Conservation (phyloP, 352 stramenopile genomes). For the Phytophthora sp. region DNA sequence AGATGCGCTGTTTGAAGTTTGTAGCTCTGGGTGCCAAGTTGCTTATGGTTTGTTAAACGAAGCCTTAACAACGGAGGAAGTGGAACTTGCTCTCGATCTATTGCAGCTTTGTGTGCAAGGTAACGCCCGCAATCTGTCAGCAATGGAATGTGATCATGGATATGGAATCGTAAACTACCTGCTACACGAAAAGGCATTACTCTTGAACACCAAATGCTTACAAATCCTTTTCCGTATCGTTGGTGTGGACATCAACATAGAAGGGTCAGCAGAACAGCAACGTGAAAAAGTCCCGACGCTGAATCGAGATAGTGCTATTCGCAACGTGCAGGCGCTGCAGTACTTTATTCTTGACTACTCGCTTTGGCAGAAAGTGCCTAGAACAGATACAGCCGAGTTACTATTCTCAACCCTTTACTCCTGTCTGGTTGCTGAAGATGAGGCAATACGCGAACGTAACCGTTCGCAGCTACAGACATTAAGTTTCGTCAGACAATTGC, state of each 20-base stretch:
- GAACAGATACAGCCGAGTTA: constrained; percentile 39
- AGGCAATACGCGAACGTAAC: constrained; percentile 59
- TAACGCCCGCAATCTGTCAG: constrained; percentile 48
- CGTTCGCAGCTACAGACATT: constrained; percentile 65
- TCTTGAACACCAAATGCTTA: constrained; percentile 47
- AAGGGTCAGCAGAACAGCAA: background rate
- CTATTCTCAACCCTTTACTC: constrained; percentile 76
- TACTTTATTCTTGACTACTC: constrained; percentile 79
- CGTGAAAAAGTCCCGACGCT: too few relatives aligned
- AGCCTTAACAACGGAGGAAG: constrained; percentile 39
- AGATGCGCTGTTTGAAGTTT: constrained; percentile 49
- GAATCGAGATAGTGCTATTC: constrained; percentile 50
- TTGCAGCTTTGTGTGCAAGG: constrained; percentile 40
- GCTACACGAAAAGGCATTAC: constrained; percentile 57
- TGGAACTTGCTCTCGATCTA: constrained; percentile 57
- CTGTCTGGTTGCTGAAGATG: constrained; percentile 51
- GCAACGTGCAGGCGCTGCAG: constrained; percentile 70
- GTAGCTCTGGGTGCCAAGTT: constrained; percentile 56
- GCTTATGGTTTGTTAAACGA: constrained; percentile 60
- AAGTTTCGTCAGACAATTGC: constrained; percentile 64
- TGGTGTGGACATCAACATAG: constrained; percentile 50
- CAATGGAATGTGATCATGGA: constrained; percentile 75
- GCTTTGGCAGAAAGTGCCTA: constrained; percentile 59
- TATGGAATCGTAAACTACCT: constrained; percentile 78
- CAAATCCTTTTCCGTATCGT: constrained; percentile 58